Evolutionary conservation across 1,284 basidiomycete species (phyloP).

Genomic region (Heterobasidion occidentale): DNA sequence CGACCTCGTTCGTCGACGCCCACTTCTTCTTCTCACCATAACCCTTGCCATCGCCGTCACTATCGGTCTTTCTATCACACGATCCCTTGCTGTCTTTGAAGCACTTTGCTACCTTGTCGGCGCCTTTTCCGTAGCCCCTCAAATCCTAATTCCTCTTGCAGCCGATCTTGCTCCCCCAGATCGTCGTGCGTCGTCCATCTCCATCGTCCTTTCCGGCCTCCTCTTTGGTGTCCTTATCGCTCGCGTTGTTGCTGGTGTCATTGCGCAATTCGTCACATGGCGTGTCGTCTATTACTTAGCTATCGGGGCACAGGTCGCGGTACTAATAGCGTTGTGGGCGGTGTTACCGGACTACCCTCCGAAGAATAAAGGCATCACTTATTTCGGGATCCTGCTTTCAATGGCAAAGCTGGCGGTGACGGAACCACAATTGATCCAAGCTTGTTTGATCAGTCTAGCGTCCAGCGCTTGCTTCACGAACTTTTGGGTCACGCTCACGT

Average conservation of each 20-base stretch:
- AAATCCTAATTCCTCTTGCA: constrained; percentile 41
- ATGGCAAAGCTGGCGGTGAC: constrained; percentile 40
- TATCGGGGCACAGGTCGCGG: constrained; percentile 29
- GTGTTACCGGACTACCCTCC: constrained; percentile 41
- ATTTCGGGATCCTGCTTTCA: constrained; percentile 34
- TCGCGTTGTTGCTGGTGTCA: constrained; percentile 38
- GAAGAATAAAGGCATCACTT: constrained; percentile 33
- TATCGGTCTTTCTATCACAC: constrained; percentile 39
- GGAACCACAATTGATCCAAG: constrained; percentile 44
- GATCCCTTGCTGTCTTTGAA: constrained; percentile 33
- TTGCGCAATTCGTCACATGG: constrained; percentile 38
- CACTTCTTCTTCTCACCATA: constrained; percentile 35
- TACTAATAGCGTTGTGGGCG: constrained; percentile 30
- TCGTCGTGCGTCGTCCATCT: constrained; percentile 38
- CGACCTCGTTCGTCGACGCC: constrained; percentile 43
- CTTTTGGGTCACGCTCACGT: constrained; percentile 44
- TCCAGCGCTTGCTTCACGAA: constrained; percentile 23
- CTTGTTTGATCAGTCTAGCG: constrained; percentile 31
- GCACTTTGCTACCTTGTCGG: constrained; percentile 40
- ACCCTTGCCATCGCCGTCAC: constrained; percentile 28
- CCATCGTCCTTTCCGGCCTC: constrained; percentile 41
- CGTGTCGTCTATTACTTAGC: constrained; percentile 40
- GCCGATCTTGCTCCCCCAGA: constrained; percentile 45
- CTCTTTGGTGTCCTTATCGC: constrained; percentile 44
- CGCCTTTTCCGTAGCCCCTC: constrained; percentile 31